A percentile compares a stretch with the other conserved stretches of the same genome.
These are phyloP conservation scores for Beauveria sp. DNA, from an alignment of 2,329 filamentous ascomycete species.

Conservation along the genomic window DNA sequence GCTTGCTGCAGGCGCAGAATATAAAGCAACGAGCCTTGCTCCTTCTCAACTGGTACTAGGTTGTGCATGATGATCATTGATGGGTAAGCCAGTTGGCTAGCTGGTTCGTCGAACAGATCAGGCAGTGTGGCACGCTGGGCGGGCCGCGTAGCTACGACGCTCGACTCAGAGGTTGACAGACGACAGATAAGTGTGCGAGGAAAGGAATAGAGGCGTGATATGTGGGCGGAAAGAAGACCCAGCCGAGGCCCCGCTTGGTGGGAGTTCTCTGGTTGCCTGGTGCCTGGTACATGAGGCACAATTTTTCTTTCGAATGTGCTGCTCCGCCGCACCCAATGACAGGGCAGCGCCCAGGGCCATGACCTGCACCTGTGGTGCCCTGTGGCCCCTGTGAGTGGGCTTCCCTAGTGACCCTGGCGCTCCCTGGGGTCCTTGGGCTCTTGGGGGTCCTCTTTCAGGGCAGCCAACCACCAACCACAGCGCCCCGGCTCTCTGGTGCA, in stretches of 20 bases:
- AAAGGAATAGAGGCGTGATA: too few species aligned
- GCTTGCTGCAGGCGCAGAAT: not conserved
- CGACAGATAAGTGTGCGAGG: too few species aligned
- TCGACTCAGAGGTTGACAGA: not conserved
- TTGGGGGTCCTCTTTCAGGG: not conserved
- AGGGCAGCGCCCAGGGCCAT: not conserved
- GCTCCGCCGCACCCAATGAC: not conserved
- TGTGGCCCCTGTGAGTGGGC: not conserved
- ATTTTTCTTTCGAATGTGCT: too few species aligned
- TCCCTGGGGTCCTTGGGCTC: too few species aligned
- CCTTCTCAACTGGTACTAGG: not conserved
- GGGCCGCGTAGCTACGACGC: not conserved
- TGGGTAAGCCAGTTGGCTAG: not conserved
- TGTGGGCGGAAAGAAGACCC: too few species aligned
- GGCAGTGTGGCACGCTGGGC: not conserved
- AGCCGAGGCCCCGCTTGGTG: too few species aligned
- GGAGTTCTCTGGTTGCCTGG: too few species aligned
- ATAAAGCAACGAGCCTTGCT: not conserved
- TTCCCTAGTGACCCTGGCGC: not conserved
- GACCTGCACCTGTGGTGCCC: not conserved
- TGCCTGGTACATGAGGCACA: too few species aligned
- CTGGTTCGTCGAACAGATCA: not conserved
- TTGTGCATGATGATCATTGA: not conserved
- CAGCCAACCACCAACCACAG: not conserved
- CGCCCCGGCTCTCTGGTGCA: not conserved